Percentiles rank a stretch among this genome's conserved stretches.
Conservation (phyloP, 345 rosid genomes). For the Pugionium cornutum region DNA sequence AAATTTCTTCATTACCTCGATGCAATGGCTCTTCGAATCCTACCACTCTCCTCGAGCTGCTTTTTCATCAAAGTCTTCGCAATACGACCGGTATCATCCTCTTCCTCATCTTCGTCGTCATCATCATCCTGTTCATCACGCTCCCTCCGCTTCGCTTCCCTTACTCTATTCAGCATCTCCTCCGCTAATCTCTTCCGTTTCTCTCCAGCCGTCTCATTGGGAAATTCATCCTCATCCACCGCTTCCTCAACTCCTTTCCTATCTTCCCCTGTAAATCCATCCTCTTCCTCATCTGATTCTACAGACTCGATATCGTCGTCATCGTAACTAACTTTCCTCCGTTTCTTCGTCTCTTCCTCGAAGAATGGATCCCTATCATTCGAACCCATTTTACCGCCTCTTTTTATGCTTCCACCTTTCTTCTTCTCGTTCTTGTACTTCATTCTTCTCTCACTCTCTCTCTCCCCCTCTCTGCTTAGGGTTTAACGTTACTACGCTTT, state of each 20-base stretch:
- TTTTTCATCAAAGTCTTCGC: conserved; percentile 68
- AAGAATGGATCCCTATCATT: conserved; percentile 54
- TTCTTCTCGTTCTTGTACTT: conserved; percentile 43
- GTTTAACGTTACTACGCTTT: conserved; percentile 6
- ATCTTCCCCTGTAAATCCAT: conserved; percentile 31
- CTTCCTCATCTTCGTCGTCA: conserved; percentile 57
- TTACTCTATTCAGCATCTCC: conserved; percentile 46
- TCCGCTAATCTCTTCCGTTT: conserved; percentile 67
- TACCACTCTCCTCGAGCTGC: conserved; percentile 89
- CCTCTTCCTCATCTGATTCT: conserved; percentile 55
- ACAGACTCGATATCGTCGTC: conserved; percentile 68
- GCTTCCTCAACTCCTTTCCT: conserved; percentile 34
- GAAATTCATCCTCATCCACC: conserved; percentile 47
- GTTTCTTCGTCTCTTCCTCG: conserved; percentile 47
- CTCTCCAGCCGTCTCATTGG: conserved; percentile 75
- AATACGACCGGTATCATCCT: conserved; percentile 44
- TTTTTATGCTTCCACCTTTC: conserved; percentile 37
- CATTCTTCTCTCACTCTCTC: conserved; percentile 20
- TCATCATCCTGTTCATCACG: conserved; percentile 54
- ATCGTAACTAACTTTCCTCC: conserved; percentile 51
- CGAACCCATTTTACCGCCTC: conserved; percentile 40
- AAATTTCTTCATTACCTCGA: conserved; percentile 58
- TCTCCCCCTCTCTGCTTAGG: background rate
- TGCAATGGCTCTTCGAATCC: conserved; percentile 68
- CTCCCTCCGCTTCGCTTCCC: conserved; percentile 47